Evolutionary conservation across 2,329 filamentous ascomycete species (phyloP).

Genomic region (Sarocladium kiliense): DNA sequence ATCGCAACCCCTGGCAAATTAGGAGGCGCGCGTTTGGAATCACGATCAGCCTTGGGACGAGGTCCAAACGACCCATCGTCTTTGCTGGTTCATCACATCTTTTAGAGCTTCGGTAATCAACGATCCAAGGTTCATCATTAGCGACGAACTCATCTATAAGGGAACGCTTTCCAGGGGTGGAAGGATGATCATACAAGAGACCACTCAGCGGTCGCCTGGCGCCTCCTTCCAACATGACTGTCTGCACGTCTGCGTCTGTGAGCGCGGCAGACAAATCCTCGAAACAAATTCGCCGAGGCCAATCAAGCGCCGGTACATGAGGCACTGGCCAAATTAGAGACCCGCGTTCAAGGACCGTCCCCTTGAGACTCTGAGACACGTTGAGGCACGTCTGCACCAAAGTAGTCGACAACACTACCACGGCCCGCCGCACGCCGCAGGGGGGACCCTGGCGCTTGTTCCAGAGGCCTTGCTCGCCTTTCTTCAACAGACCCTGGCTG

Average conservation of each 20-base stretch:
- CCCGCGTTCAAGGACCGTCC: constrained; percentile 4
- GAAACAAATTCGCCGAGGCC: background rate
- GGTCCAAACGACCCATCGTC: background rate
- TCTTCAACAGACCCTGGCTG: constrained; percentile 7
- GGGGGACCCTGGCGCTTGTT: constrained; percentile 3
- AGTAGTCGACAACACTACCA: background rate
- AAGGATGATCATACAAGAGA: background rate
- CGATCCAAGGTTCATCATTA: background rate
- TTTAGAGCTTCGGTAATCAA: background rate
- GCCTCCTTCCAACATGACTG: background rate
- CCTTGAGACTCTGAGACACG: constrained; percentile 7
- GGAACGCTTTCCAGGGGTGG: background rate
- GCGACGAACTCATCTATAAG: background rate
- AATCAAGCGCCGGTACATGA: background rate
- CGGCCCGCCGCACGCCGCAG: background rate
- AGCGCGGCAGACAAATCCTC: constrained; percentile 3
- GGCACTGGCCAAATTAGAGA: constrained; percentile 2
- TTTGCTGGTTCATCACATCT: background rate
- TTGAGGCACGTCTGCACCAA: background rate
- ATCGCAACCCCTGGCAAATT: background rate
- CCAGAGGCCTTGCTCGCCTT: background rate
- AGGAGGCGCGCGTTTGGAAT: background rate
- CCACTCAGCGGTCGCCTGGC: background rate
- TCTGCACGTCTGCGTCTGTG: background rate
- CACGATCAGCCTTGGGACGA: background rate